A percentile compares a stretch with the other conserved stretches of the same genome.
These are phyloP conservation scores for Pelargonium australe DNA, from an alignment of 441 rosid species.

Conservation along the genomic window DNA sequence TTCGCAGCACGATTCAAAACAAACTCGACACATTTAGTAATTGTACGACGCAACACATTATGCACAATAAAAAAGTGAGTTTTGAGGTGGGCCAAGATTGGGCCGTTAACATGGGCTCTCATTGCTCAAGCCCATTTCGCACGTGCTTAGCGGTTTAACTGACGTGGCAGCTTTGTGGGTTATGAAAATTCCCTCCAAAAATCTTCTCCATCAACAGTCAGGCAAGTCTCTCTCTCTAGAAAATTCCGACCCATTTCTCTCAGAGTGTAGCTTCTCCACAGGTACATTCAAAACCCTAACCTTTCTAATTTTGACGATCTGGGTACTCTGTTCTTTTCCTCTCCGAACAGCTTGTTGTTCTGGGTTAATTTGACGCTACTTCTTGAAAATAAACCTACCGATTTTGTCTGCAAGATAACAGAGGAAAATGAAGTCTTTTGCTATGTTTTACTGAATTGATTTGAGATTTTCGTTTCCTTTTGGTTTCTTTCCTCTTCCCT, in stretches of 20 bases:
- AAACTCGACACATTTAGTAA: too few relatives aligned
- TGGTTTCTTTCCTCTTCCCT: constrained; percentile 6
- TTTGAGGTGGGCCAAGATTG: not conserved
- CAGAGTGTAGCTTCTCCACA: not conserved
- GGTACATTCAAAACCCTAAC: constrained; percentile 1
- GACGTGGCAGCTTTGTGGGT: not conserved
- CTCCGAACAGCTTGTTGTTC: not conserved
- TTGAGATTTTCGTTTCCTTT: not conserved
- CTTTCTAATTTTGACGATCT: not conserved
- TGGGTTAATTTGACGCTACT: not conserved
- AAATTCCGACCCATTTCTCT: not conserved
- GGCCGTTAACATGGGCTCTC: not conserved
- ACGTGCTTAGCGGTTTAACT: not conserved
- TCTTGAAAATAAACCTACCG: not conserved
- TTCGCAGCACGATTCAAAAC: too few relatives aligned
- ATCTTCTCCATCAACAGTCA: not conserved
- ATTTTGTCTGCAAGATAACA: not conserved
- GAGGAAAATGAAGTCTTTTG: not conserved
- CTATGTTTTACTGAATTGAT: not conserved
- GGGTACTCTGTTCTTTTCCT: not conserved
- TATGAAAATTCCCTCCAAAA: constrained; percentile 1
- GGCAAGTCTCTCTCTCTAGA: not conserved
- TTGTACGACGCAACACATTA: too few relatives aligned
- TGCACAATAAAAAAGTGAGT: too few relatives aligned
- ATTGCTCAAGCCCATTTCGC: not conserved